Conservation (phyloP, 257 asterid genomes). For the Rehmannia glutinosa region DNA sequence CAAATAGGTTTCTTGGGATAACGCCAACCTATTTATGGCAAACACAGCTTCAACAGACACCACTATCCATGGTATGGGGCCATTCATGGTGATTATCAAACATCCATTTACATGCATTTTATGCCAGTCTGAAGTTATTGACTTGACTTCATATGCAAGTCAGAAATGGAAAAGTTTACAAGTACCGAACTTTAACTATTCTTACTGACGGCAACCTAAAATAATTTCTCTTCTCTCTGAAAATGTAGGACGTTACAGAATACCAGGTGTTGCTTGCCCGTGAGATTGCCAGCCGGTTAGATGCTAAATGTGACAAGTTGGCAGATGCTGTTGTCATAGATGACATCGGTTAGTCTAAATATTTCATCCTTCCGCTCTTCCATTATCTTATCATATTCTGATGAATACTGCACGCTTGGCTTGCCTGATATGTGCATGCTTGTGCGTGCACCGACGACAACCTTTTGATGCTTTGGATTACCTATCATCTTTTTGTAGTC, state of each 20-base stretch:
- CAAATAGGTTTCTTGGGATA: slow-evolving; percentile 91
- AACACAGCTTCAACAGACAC: slow-evolving; percentile 67
- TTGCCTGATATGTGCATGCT: slow-evolving; percentile 1
- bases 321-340: slow-evolving; percentile 67
- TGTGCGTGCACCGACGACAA: background rate
- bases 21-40: slow-evolving; percentile 92
- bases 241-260: slow-evolving; percentile 69
- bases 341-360: slow-evolving; percentile 62
- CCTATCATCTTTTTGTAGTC: background rate
- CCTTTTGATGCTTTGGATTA: background rate
- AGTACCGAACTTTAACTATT: background rate
- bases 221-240: slow-evolving; percentile 12
- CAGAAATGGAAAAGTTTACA: slow-evolving; percentile 7
- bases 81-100: background rate
- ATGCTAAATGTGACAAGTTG: slow-evolving; percentile 79
- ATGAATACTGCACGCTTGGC: slow-evolving; percentile 16
- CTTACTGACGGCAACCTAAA: background rate
- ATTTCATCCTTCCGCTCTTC: slow-evolving; percentile 4
- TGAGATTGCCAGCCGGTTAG: slow-evolving; percentile 78
- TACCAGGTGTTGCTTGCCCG: slow-evolving; percentile 82
- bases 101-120: slow-evolving; percentile 6
- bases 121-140: slow-evolving; percentile 1
- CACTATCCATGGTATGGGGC: slow-evolving; percentile 61
- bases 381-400: background rate
- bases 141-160: slow-evolving; percentile 4